Evolutionary conservation across 1,139 yeast genomes (phyloP), one percentile per base, ranked within the genome.

Genomic region (Lodderomyces beijingensis): DNA sequence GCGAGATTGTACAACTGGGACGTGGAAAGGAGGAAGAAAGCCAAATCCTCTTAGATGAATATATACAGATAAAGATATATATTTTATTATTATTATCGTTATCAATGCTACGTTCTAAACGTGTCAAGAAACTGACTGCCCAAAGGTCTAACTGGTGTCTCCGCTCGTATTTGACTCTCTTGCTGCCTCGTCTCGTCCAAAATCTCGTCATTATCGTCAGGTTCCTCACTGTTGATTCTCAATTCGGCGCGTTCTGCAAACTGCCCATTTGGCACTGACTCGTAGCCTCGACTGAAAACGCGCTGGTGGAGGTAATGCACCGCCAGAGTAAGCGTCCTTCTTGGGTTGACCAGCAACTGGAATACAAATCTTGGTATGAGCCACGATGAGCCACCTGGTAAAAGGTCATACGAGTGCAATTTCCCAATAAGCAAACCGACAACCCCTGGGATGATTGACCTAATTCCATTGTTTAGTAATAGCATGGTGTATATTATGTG

Each of bases 1-100:
- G 97, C 98, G 2, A 73, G 98, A 45, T 77, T 88, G 36, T 89
- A 89, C 55, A 91, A 91, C 53, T 89, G 96, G 96, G 96, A 88
- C 53, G 96, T 91, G 7, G 91, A 85, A 50, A 73, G 87, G 61
- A 76, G 95, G 52, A 77, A 74, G 49, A 67, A 63, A 40, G 37
- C 55, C 32, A 21, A 30, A 27, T n/a, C n/a, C n/a, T n/a, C n/a
- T 19, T 13, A 25, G 22, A 13, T 18, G 19, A 8, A 21, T 18
- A 16, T 16, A 28, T 27, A n/a, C n/a, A n/a, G n/a, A n/a, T n/a
- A n/a, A n/a, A n/a, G n/a, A n/a, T n/a, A n/a, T n/a, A n/a, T n/a
- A n/a, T n/a, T n/a, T n/a, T n/a, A n/a, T n/a, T n/a, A n/a, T n/a
- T n/a, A n/a, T n/a, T n/a, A n/a, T n/a, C n/a, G n/a, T n/a, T n/a